Evolutionary conservation across 1,284 basidiomycete species (phyloP), one percentile per base, ranked within the genome.

Genomic region (Fistulina hepatica): DNA sequence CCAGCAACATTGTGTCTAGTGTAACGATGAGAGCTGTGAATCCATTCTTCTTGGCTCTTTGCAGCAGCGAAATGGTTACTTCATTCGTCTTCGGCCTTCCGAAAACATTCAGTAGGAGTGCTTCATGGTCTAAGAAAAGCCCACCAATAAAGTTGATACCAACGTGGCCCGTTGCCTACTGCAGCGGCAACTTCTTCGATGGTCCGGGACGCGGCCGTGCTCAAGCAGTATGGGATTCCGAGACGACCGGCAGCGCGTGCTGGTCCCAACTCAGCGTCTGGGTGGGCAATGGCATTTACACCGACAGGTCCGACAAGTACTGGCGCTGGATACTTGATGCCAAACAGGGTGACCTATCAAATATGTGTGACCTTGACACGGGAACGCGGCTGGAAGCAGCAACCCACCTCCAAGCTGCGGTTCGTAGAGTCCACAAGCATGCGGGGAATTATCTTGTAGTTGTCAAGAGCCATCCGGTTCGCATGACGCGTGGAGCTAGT

Each of bases 61-160:
- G 55, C 9, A 89, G 65, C 19, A 88, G 47, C 11, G 77, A 82
- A 15, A 72, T 54, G 0, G 79, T 79, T 6, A 83, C 54, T 2
- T 77, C 76, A 42, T 78, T 59, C 26, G 69, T 63, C 17, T 56
- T 56, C 2, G 81, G 79, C 28, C 28, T 31, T 5, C 9, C 24
- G 10, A 2, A 8, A 3, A 3, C 19, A 13, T 13, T 15, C 13
- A 31, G 28, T n/a, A 25, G 24, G 24, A 9, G 9, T n/a, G 9
- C 24, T 25, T 25, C 24, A n/a, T 25, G 24, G n/a, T 25, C n/a
- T 25, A 9, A 25, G 5, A 13, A 10, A 3, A 30, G 17, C 27
- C 7, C 6, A 31, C 77, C 80, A 83, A 55, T 90, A 90, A 6
- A 90, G 68, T 56, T 91, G 85, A 57, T 73, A 91, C 76, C 78